A percentile compares a stretch with the other conserved stretches of the same genome.
These are phyloP conservation scores for Jacaranda copaia DNA, from an alignment of 257 asterid species.

Conservation along the genomic window DNA sequence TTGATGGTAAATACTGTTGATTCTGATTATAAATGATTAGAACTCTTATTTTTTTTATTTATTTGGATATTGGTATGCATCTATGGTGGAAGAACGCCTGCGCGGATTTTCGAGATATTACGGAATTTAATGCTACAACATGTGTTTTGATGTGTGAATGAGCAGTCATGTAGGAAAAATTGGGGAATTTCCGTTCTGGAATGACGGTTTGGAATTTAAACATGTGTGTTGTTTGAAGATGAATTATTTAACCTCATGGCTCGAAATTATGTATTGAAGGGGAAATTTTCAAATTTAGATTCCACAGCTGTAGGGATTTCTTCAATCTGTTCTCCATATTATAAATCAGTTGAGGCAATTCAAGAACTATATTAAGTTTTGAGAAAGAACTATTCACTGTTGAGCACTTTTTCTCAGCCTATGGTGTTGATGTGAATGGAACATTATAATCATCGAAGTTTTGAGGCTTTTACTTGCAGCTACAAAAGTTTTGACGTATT, in stretches of 20 bases:
- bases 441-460: neutral
- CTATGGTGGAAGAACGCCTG: neutral
- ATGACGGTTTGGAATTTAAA: neutral
- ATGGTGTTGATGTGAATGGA: neutral
- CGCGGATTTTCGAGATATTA: constrained; percentile 20
- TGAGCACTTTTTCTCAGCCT: constrained; percentile 2
- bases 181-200: neutral
- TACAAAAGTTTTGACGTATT: neutral
- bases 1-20: neutral
- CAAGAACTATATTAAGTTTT: neutral
- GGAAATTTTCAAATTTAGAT: neutral
- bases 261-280: constrained; percentile 2
- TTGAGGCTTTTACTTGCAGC: neutral
- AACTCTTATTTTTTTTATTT: neutral
- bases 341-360: neutral
- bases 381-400: constrained; percentile 2
- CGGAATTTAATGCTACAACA: neutral
- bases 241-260: neutral
- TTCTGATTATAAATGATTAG: neutral
- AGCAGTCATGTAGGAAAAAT: neutral
- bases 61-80: neutral
- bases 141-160: constrained; percentile 10
- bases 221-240: neutral
- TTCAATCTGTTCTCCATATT: neutral
- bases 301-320: neutral